These are phyloP conservation scores for Diaporthe sp. DNA, from an alignment of 2,329 filamentous ascomycete genomes.

Conservation along the genomic window DNA sequence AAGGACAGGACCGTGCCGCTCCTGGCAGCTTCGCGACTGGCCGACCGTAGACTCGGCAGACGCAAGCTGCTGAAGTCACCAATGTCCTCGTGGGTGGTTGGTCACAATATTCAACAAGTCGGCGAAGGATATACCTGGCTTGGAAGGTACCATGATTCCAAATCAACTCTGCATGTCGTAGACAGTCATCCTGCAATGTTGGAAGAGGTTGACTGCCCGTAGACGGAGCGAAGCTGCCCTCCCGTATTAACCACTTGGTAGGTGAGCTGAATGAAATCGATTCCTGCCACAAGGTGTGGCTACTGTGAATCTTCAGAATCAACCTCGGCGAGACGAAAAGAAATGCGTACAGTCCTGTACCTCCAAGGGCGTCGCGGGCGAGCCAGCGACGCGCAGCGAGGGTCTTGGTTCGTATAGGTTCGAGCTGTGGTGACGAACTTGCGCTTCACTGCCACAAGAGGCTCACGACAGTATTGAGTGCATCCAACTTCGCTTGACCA, in stretches of 20 bases:
- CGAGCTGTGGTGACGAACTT: not conserved
- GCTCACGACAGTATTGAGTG: not conserved
- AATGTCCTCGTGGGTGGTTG: not conserved
- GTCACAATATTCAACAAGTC: not conserved
- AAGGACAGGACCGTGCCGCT: not conserved
- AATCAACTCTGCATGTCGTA: not conserved
- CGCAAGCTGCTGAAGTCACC: not conserved
- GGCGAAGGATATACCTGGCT: not conserved
- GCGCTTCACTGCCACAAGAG: not conserved
- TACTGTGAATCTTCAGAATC: not conserved
- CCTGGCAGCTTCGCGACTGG: not conserved
- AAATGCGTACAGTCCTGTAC: not conserved
- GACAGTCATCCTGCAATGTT: not conserved
- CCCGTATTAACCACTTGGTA: not conserved
- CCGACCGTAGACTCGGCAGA: not conserved
- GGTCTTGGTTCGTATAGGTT: not conserved
- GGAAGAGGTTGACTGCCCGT: not conserved
- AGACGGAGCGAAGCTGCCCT: not conserved
- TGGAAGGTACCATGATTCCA: not conserved
- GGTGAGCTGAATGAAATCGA: not conserved
- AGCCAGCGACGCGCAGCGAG: not conserved
- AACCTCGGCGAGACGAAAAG: not conserved
- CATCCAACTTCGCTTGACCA: no score
- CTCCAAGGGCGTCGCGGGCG: not conserved
- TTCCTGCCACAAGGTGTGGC: not conserved